These are phyloP conservation scores for Eutrema salsugineum DNA, from an alignment of 441 rosid genomes.

Conservation along the genomic window DNA sequence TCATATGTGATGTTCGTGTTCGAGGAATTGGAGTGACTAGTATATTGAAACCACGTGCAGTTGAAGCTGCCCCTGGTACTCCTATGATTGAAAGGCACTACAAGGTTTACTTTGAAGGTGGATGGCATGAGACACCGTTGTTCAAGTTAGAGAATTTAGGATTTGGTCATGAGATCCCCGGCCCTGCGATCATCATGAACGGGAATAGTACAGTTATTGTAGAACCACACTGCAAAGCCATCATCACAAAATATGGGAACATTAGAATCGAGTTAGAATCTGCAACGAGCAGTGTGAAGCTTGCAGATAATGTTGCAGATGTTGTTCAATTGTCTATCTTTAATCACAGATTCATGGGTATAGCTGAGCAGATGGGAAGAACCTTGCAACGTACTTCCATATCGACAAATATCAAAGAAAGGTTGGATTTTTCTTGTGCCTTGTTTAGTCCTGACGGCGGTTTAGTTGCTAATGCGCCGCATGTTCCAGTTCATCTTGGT, in stretches of 20 bases:
- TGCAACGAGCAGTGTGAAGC: constrained; percentile 34
- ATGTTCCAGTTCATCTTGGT: constrained; percentile 95
- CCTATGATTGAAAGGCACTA: constrained; percentile 59
- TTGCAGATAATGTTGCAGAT: constrained; percentile 73
- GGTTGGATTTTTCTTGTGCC: constrained; percentile 96
- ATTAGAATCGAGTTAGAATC: constrained; percentile 70
- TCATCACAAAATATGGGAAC: constrained; percentile 82
- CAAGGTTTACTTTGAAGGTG: constrained; percentile 68
- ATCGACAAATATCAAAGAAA: constrained; percentile 91
- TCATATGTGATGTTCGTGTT: constrained; percentile 86
- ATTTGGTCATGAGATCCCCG: constrained; percentile 56
- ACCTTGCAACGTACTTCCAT: constrained; percentile 94
- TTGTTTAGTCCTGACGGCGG: constrained; percentile 94
- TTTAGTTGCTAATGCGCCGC: constrained; percentile 95
- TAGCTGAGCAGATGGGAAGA: constrained; percentile 98
- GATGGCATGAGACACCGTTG: constrained; percentile 72
- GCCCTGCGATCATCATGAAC: constrained; percentile 93
- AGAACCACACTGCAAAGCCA: constrained; percentile 81
- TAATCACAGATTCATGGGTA: constrained; percentile 96
- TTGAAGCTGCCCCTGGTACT: constrained; percentile 41
- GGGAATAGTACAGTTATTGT: constrained; percentile 93
- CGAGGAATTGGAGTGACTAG: constrained; percentile 88
- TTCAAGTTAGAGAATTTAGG: constrained; percentile 80
- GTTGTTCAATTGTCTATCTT: constrained; percentile 96
- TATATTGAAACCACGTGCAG: constrained; percentile 66